Conservation (phyloP, 352 stramenopile genomes). For the Phytopythium delawarense region DNA sequence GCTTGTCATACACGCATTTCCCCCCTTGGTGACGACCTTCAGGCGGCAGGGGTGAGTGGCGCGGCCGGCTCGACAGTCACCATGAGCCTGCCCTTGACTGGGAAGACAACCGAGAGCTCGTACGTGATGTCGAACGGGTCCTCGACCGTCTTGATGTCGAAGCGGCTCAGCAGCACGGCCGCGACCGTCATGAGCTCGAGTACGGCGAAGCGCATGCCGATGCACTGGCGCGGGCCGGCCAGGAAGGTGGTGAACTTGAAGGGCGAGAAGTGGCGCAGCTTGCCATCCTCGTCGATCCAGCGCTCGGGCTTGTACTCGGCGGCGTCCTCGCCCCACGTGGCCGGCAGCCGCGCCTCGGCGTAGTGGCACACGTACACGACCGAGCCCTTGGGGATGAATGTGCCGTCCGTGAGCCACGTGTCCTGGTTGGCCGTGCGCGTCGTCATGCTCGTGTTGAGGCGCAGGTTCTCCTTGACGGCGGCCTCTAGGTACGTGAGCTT, state of each 20-base stretch:
- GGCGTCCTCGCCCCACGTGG: slow-evolving; percentile 48
- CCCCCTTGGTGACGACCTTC: neutral
- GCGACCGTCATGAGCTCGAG: slow-evolving; percentile 50
- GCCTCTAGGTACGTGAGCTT: slow-evolving; percentile 56
- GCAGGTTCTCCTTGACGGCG: slow-evolving; percentile 50
- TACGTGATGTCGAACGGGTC: slow-evolving; percentile 30
- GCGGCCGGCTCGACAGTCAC: slow-evolving; percentile 12
- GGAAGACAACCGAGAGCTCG: slow-evolving; percentile 27
- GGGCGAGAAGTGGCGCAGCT: slow-evolving; percentile 29
- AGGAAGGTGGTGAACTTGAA: slow-evolving; percentile 58
- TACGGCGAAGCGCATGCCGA: slow-evolving; percentile 54
- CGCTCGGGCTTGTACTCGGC: slow-evolving; percentile 50
- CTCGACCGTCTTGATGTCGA: slow-evolving; percentile 33
- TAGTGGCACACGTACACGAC: slow-evolving; percentile 42
- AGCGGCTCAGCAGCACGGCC: slow-evolving; percentile 34
- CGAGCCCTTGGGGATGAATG: slow-evolving; percentile 36
- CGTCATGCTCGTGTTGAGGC: slow-evolving; percentile 51
- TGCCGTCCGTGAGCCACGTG: slow-evolving; percentile 55
- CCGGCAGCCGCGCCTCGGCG: slow-evolving; percentile 29
- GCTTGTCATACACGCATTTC: neutral
- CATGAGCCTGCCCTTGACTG: slow-evolving; percentile 18
- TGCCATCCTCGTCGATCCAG: slow-evolving; percentile 43
- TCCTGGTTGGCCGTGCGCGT: slow-evolving; percentile 34
- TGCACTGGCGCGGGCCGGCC: slow-evolving; percentile 44
- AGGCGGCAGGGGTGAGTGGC: slow-evolving; percentile 6